phyloP scores from a whole-genome alignment of 208 protist genomes.

The Acanthamoeba triangularis region DNA sequence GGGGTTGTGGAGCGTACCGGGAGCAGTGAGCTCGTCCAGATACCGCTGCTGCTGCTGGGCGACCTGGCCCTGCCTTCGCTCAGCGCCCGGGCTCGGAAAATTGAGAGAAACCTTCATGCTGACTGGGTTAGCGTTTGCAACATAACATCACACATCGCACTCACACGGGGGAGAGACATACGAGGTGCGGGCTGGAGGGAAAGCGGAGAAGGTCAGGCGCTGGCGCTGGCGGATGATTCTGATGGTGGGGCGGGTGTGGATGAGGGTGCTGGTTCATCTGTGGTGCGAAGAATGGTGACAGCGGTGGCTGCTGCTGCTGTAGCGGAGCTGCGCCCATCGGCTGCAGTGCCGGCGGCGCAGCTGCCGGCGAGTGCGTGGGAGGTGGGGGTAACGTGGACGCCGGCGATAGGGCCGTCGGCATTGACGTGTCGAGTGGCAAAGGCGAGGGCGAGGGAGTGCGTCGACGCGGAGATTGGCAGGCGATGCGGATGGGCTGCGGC shows the following conservation, averaged over 20 bases:
- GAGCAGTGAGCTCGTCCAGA: neutral
- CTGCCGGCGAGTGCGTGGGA: neutral
- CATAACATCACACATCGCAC: neutral
- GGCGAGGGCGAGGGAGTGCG: neutral
- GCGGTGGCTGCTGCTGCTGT: no score
- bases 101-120: neutral
- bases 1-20: neutral
- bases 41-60: neutral
- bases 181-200: neutral
- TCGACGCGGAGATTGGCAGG: neutral
- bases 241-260: no score
- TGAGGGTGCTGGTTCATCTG: no score
- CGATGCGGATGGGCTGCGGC: neutral
- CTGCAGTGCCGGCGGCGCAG: no score
- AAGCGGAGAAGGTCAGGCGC: no score
- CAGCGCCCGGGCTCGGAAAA: neutral
- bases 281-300: no score
- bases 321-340: no score
- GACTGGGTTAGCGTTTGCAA: neutral
- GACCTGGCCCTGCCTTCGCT: neutral
- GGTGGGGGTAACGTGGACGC: neutral
- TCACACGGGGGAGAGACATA: neutral
- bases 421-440: neutral
- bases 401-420: neutral
- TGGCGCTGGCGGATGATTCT: no score